Base-by-base conservation (phyloP, 106 monocot genomes). In the Amphibolis antarctica region DNA sequence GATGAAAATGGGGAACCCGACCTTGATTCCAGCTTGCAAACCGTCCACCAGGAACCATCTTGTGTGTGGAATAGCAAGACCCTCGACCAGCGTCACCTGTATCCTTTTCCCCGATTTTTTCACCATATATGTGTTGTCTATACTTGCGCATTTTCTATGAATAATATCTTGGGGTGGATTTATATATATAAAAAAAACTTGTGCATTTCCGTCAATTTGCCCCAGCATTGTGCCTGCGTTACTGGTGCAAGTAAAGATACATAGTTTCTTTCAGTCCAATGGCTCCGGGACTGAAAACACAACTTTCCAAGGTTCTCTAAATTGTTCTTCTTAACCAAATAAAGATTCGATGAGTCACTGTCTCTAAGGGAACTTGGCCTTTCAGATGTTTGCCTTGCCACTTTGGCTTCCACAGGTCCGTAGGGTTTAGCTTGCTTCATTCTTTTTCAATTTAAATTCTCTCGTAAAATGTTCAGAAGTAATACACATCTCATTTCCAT, bases 341-440 rank as follows among this genome's bases (percentile, higher is more conserved):
- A 18, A 69, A 89, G 89, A 75, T 86, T 86, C 60, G 77, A 81
- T 20, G 83, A 81, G 13, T 83, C 82, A 4, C 29, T 79, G 49
- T 88, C 93, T 10, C 63, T 93, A 24, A 59, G 76, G 24, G 75
- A 81, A 43, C 74, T 93, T 69, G 93, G 88, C 12, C 75, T 93
- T 61, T 93, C 93, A 63, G 93, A 93, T 77, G 88, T 83, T 44
- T 78, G 82, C 48, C 79, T 93, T 58, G 93, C 93, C 5, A 83
- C 88, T 60, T 71, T 93, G 71, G 82, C 88, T 20, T 60, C 36
- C 42, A 43, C 18, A 28, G 60, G 60, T 60, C 19, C 13, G 60
- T 42, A 36, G 0, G 15, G 0, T n/a, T 28, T 36, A 28, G 26
- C n/a, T 28, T 28, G 28, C 24, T 55, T 23, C 5, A 11, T 55